Percentiles rank a stretch among this genome's conserved stretches.
Conservation (phyloP, 108 stramenopile species). For the Skeletonema potamos region DNA sequence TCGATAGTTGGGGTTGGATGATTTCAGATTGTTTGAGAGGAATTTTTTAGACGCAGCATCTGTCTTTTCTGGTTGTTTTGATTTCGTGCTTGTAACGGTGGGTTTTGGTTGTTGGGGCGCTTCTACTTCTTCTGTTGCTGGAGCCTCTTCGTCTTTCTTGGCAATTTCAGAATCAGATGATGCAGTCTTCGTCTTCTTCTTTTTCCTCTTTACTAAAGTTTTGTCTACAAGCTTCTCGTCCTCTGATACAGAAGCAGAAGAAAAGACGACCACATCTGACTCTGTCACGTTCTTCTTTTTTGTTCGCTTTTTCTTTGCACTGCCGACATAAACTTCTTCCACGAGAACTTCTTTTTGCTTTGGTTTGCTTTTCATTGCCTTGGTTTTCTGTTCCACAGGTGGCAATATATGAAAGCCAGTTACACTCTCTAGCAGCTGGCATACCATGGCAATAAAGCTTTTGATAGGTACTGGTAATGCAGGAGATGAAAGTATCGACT, state of each 20-base stretch:
- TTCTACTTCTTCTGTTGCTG: not conserved
- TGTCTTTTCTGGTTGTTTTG: constrained; percentile 28
- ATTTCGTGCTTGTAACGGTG: constrained; percentile 12
- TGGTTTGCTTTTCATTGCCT: constrained; percentile 30
- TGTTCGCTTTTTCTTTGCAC: not conserved
- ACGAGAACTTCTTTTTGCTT: constrained; percentile 32
- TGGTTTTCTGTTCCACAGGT: constrained; percentile 9
- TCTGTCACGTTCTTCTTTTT: constrained; percentile 8
- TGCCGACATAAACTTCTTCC: constrained; percentile 19
- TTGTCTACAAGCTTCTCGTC: constrained; percentile 5
- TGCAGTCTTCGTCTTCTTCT: not conserved
- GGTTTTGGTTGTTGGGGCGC: constrained; percentile 3
- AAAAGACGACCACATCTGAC: not conserved
- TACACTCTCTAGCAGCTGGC: constrained; percentile 22
- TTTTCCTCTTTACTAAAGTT: constrained; percentile 3
- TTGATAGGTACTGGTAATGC: constrained; percentile 32
- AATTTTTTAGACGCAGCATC: constrained; percentile 62
- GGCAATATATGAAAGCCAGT: constrained; percentile 32
- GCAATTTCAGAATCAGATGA: not conserved
- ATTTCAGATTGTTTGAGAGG: constrained; percentile 51
- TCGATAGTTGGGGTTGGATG: constrained; percentile 78
- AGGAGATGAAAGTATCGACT: constrained; percentile 20
- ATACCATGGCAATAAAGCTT: constrained; percentile 29
- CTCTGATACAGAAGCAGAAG: not conserved
- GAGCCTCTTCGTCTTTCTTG: not conserved